A percentile compares a stretch with the other conserved stretches of the same genome.
Conservation (phyloP, 352 stramenopile species). For the Globisporangium abappressorium region DNA sequence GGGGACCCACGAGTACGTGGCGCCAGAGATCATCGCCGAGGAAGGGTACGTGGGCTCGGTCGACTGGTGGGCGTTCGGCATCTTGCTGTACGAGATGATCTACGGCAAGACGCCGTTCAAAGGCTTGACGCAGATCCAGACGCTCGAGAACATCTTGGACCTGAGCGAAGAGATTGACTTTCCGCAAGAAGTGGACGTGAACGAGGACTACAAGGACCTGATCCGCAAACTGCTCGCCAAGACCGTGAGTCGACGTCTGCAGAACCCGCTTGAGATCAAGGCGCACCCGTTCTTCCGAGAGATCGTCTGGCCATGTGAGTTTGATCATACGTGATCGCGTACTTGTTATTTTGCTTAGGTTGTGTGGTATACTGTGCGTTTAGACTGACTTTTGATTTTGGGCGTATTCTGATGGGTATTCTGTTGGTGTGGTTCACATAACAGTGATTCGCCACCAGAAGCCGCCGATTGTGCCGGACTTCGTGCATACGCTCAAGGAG, state of each 20-base stretch:
- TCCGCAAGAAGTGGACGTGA: slow-evolving; percentile 52
- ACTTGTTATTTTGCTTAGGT: neutral
- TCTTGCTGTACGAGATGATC: slow-evolving; percentile 67
- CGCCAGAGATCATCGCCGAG: slow-evolving; percentile 56
- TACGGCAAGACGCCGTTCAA: slow-evolving; percentile 50
- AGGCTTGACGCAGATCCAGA: slow-evolving; percentile 38
- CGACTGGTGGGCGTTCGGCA: slow-evolving; percentile 67
- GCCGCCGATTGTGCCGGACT: slow-evolving; percentile 35
- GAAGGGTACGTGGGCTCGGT: slow-evolving; percentile 60
- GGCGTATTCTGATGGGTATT: neutral
- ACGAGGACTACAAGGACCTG: slow-evolving; percentile 66
- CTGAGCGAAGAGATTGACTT: slow-evolving; percentile 49
- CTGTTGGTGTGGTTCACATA: neutral
- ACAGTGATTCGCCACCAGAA: slow-evolving; percentile 47
- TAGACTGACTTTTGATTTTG: neutral
- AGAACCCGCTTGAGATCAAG: slow-evolving; percentile 91
- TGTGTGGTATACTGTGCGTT: too few species aligned
- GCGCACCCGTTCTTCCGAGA: slow-evolving; percentile 90
- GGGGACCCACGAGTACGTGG: slow-evolving; percentile 64
- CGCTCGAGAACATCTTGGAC: slow-evolving; percentile 49
- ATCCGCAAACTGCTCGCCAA: slow-evolving; percentile 45
- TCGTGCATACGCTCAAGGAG: slow-evolving; percentile 37
- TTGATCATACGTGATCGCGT: neutral
- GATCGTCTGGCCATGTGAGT: slow-evolving; percentile 84
- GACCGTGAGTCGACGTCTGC: slow-evolving; percentile 56